These are phyloP conservation scores for Wickerhamomyces bovis DNA, from an alignment of 805 yeast genomes.

Conservation along the genomic window DNA sequence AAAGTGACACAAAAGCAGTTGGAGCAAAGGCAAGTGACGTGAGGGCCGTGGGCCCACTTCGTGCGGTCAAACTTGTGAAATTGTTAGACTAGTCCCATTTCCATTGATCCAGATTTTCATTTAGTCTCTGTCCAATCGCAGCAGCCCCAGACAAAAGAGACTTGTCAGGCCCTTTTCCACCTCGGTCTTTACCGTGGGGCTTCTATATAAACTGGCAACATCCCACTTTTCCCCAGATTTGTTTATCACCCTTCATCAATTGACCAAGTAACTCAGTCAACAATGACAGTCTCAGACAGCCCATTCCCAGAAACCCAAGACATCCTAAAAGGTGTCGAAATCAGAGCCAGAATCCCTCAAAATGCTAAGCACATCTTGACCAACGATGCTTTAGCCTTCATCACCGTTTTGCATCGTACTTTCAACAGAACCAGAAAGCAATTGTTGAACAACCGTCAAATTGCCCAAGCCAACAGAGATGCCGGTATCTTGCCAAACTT, in stretches of 20 bases:
- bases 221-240: background rate
- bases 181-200: background rate
- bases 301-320: conserved; percentile 26
- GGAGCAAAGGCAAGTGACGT: background rate
- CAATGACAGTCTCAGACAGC: conserved; percentile 15
- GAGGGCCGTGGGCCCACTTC: background rate
- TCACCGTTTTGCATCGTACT: conserved; percentile 67
- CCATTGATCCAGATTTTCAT: background rate
- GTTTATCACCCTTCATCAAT: background rate
- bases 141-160: background rate
- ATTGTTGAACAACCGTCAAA: conserved; percentile 55
- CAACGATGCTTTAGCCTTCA: conserved; percentile 53
- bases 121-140: background rate
- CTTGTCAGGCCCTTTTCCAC: background rate
- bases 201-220: background rate
- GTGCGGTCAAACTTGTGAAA: too few species aligned
- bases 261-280: background rate
- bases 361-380: conserved; percentile 35
- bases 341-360: conserved; percentile 31
- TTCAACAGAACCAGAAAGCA: conserved; percentile 58
- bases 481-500: conserved; percentile 57
- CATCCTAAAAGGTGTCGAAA: conserved; percentile 30
- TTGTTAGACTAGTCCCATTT: background rate
- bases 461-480: conserved; percentile 56
- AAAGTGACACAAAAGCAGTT: background rate